Conservation (phyloP, 2,329 filamentous ascomycete species). For the Plenodomus lindquistii region DNA sequence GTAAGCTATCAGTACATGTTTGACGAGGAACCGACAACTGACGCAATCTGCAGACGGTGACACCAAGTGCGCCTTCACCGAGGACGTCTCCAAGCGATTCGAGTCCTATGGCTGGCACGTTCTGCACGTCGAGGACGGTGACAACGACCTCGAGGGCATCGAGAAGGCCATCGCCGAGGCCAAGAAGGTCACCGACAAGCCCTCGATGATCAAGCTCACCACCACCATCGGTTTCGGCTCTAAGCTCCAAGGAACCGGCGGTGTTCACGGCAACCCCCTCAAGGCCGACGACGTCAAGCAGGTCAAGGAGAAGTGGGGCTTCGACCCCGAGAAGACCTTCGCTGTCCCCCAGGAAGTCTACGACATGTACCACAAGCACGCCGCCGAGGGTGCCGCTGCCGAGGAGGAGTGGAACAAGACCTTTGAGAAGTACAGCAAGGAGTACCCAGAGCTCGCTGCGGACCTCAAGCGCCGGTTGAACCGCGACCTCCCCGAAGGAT, state of each 20-base stretch:
- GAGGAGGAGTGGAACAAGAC: constrained; percentile 97
- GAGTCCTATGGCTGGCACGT: constrained; percentile 97
- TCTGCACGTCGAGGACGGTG: constrained; percentile 80
- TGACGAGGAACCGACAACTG: constrained; percentile 8
- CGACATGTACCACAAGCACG: constrained; percentile 84
- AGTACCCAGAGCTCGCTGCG: constrained; percentile 76
- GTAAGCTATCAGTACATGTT: constrained; percentile 47
- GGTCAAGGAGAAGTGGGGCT: constrained; percentile 94
- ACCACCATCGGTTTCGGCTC: constrained; percentile 98
- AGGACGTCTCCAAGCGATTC: constrained; percentile 93
- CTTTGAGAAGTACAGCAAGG: constrained; percentile 79
- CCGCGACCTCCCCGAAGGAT: constrained; percentile 88
- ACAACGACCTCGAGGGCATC: constrained; percentile 84
- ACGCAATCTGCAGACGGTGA: constrained; percentile 70
- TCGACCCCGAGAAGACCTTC: constrained; percentile 92
- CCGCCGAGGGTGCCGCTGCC: constrained; percentile 80
- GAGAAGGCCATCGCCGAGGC: constrained; percentile 85
- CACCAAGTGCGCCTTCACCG: constrained; percentile 94
- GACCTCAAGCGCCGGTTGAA: constrained; percentile 81
- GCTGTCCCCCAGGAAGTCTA: constrained; percentile 94
- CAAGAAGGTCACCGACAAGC: constrained; percentile 92
- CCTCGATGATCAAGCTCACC: constrained; percentile 91
- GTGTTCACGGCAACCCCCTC: constrained; percentile 93
- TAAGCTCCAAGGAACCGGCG: constrained; percentile 86
- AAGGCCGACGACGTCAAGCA: constrained; percentile 93